phyloP scores from a whole-genome alignment of 306 rosid genomes.

The Betula pendula region DNA sequence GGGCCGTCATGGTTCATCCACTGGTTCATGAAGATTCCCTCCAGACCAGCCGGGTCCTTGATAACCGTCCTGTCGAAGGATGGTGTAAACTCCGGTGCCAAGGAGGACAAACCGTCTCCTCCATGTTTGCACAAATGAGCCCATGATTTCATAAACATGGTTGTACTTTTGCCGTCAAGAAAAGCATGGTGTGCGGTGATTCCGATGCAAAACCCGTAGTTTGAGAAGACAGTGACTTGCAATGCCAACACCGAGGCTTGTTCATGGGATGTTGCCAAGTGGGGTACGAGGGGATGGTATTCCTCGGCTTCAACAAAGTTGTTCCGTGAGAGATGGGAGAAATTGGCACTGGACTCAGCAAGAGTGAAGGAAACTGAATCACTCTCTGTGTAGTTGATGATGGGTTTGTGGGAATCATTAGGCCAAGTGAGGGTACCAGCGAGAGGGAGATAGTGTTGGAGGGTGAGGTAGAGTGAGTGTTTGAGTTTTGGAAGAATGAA shows the following conservation, averaged over 20 bases:
- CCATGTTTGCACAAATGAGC: constrained; percentile 29
- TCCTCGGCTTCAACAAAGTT: neutral
- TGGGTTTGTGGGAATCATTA: constrained; percentile 14
- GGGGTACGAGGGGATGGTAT: constrained; percentile 26
- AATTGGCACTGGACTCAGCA: constrained; percentile 36
- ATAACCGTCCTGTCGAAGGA: constrained; percentile 37
- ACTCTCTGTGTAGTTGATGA: constrained; percentile 22
- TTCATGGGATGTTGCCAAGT: constrained; percentile 27
- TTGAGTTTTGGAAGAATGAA: constrained; percentile 48
- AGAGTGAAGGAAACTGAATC: constrained; percentile 29
- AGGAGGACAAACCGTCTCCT: neutral
- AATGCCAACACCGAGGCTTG: constrained; percentile 37
- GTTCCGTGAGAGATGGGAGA: constrained; percentile 22
- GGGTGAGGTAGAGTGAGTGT: constrained; percentile 28
- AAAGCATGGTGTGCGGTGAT: constrained; percentile 44
- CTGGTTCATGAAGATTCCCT: neutral
- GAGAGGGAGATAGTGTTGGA: constrained; percentile 29
- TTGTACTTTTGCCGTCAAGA: constrained; percentile 50
- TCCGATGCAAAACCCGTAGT: constrained; percentile 49
- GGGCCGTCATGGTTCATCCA: constrained; percentile 24
- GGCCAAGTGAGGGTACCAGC: constrained; percentile 40
- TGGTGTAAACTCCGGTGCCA: constrained; percentile 38
- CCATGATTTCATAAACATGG: constrained; percentile 58
- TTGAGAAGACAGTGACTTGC: constrained; percentile 52
- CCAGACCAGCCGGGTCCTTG: constrained; percentile 31